Percentiles rank a stretch among this genome's conserved stretches.
Conservation (phyloP, 2,329 filamentous ascomycete genomes). For the Hortaea werneckii region DNA sequence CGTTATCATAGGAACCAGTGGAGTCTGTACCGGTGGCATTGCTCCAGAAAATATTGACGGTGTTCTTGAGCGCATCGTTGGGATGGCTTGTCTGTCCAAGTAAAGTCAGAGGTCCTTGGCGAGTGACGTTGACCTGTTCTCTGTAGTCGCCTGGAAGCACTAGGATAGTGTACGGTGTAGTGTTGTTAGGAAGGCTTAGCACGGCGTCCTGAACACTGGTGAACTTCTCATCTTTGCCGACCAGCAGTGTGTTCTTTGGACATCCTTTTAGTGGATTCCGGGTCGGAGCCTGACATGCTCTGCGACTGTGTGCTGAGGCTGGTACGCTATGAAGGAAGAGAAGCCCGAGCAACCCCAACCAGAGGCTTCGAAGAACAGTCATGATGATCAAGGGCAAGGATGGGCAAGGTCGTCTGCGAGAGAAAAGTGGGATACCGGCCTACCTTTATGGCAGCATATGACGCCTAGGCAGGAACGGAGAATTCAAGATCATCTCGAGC, state of each 20-base stretch:
- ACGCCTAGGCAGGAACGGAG: too few relatives aligned
- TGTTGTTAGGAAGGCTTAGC: slow-evolving; percentile 36
- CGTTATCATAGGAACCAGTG: slow-evolving; percentile 46
- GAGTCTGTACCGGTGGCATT: slow-evolving; percentile 41
- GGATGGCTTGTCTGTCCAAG: slow-evolving; percentile 47
- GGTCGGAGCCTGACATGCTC: slow-evolving; percentile 29
- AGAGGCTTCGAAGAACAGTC: neutral
- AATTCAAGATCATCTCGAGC: too few relatives aligned
- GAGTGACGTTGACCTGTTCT: slow-evolving; percentile 57
- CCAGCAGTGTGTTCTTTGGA: slow-evolving; percentile 24
- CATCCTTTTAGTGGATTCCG: slow-evolving; percentile 30
- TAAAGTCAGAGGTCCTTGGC: slow-evolving; percentile 49
- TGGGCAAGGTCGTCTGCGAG: too few relatives aligned
- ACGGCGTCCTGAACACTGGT: slow-evolving; percentile 40
- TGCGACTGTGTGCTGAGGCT: slow-evolving; percentile 1
- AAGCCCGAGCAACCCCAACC: neutral
- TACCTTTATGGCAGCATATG: too few relatives aligned
- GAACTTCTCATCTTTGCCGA: slow-evolving; percentile 15
- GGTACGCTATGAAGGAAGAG: neutral
- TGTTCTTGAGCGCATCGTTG: slow-evolving; percentile 37
- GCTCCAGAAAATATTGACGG: slow-evolving; percentile 49
- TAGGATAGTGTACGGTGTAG: slow-evolving; percentile 44
- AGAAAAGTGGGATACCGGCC: too few relatives aligned
- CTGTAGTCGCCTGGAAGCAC: slow-evolving; percentile 51
- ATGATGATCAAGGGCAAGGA: too few relatives aligned